Evolutionary conservation across 306 rosid species (phyloP).

Genomic region (Trifolium subterraneum): DNA sequence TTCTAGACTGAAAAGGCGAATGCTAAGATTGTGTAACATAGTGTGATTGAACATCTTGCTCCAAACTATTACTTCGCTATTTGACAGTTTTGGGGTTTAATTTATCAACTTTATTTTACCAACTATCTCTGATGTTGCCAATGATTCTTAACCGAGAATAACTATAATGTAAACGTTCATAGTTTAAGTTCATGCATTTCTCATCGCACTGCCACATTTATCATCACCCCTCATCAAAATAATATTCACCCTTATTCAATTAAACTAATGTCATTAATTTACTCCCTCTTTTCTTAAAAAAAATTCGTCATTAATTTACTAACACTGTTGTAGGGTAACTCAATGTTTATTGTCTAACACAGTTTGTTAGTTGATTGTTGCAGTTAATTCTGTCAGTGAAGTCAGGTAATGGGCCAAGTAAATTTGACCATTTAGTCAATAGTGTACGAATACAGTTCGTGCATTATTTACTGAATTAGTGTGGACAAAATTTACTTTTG

Average conservation of each 20-base stretch:
- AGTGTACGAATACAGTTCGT: background rate
- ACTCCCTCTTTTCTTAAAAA: background rate
- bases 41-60: constrained; percentile 1
- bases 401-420: background rate
- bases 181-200: constrained; percentile 18
- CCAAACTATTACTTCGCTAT: background rate
- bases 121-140: constrained; percentile 3
- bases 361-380: background rate
- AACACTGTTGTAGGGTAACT: background rate
- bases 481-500: background rate
- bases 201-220: no score
- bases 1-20: constrained; percentile 28
- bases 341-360: background rate
- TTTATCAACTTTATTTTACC: constrained; percentile 11
- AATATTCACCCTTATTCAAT: background rate
- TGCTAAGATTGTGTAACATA: constrained; percentile 9
- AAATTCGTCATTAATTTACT: background rate
- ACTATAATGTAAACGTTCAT: background rate
- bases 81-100: constrained; percentile 18
- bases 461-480: background rate
- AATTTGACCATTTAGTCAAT: background rate
- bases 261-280: no score
- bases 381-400: background rate
- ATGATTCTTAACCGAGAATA: background rate
- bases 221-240: background rate